A percentile compares a stretch with the other conserved stretches of the same genome.
These are phyloP conservation scores for Lasiosphaeris hirsuta DNA, from an alignment of 495 filamentous ascomycete genomes.

Conservation along the genomic window DNA sequence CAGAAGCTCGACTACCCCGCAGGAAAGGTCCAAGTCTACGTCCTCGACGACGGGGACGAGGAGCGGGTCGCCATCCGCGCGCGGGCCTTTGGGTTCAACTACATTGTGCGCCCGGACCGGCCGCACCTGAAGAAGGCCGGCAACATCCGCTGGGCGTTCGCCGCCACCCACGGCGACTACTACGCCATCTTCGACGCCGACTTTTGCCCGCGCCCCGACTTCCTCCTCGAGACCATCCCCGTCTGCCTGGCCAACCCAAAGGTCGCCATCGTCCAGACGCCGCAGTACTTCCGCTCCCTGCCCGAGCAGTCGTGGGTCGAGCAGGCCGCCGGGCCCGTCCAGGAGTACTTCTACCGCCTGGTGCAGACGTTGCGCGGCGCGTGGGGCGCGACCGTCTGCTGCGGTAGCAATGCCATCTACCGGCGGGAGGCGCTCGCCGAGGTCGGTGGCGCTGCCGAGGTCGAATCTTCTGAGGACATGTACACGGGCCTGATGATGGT, in stretches of 20 bases:
- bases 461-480: constrained; percentile 36
- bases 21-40: constrained; percentile 24
- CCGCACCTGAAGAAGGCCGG: constrained; percentile 32
- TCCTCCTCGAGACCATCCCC: constrained; percentile 27
- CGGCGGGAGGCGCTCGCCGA: constrained; percentile 23
- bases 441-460: constrained; percentile 29
- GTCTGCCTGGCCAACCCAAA: constrained; percentile 28
- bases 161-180: constrained; percentile 26
- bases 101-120: constrained; percentile 30
- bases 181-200: constrained; percentile 33
- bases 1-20: constrained; percentile 27
- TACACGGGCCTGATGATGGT: constrained; percentile 20
- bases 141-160: constrained; percentile 31
- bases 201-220: constrained; percentile 31
- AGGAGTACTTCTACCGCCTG: constrained; percentile 33
- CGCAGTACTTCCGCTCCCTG: constrained; percentile 29
- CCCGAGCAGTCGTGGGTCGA: constrained; percentile 34
- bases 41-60: constrained; percentile 27
- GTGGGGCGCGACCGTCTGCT: constrained; percentile 18
- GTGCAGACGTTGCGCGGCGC: constrained; percentile 28
- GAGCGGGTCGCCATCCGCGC: constrained; percentile 13
- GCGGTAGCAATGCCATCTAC: constrained; percentile 27
- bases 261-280: constrained; percentile 31
- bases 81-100: constrained; percentile 26
- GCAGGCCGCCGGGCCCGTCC: constrained; percentile 31